Conservation (phyloP, 2,329 filamentous ascomycete genomes). For the Fusarium sacchari region DNA sequence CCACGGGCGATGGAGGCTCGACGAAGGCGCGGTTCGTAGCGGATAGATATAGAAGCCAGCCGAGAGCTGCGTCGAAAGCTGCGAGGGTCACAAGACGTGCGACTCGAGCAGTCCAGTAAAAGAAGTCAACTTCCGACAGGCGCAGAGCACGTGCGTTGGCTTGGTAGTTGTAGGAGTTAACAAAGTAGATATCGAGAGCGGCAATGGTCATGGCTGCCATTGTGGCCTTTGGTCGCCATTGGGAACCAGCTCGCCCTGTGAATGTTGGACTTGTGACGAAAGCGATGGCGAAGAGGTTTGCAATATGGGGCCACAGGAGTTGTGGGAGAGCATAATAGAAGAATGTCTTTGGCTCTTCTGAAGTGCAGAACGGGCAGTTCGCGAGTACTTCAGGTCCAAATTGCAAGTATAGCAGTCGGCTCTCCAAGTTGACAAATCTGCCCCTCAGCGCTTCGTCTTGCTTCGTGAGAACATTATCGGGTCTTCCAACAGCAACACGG, state of each 20-base stretch:
- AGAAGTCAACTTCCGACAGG: conserved; percentile 72
- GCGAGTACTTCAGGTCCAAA: conserved; percentile 80
- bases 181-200: conserved; percentile 71
- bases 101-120: conserved; percentile 75
- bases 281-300: conserved; percentile 78
- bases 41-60: conserved; percentile 75
- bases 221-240: conserved; percentile 78
- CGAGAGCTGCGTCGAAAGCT: conserved; percentile 70
- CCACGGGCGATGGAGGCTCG: conserved; percentile 66
- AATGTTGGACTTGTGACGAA: conserved; percentile 76
- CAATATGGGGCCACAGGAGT: conserved; percentile 79
- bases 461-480: conserved; percentile 58
- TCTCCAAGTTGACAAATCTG: conserved; percentile 76
- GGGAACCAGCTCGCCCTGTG: conserved; percentile 68
- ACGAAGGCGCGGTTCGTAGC: conserved; percentile 83
- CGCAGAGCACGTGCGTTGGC: conserved; percentile 71
- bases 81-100: conserved; percentile 73
- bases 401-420: conserved; percentile 82
- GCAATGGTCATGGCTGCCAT: conserved; percentile 69
- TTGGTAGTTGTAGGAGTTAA: conserved; percentile 72
- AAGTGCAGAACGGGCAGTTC: conserved; percentile 82
- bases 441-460: conserved; percentile 72
- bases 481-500: conserved; percentile 71
- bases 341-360: conserved; percentile 76
- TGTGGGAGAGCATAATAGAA: conserved; percentile 83